A percentile compares a stretch with the other conserved stretches of the same genome.
phyloP scores from a whole-genome alignment of 2,329 filamentous ascomycete genomes.

The Clonostachys sp. region DNA sequence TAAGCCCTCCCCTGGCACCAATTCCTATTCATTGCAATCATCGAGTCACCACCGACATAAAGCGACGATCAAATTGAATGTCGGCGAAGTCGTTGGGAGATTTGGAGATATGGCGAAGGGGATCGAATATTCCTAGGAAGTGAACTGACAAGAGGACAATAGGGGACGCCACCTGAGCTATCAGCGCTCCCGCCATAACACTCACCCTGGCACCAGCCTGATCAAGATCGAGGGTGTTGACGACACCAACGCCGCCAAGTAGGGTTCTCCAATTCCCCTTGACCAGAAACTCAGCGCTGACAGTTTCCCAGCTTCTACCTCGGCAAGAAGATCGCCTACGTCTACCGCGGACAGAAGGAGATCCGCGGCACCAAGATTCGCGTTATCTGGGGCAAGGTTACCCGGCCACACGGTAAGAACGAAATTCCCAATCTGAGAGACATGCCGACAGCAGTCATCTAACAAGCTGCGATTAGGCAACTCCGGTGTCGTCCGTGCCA shows the following conservation, averaged over 20 bases:
- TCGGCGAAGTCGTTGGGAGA: background rate
- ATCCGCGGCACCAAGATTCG: constrained; percentile 97
- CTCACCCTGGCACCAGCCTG: constrained; percentile 85
- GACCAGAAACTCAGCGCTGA: background rate
- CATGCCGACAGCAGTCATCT: background rate
- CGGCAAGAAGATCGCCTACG: constrained; percentile 98
- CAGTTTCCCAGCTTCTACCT: constrained; percentile 71
- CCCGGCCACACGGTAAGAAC: constrained; percentile 80
- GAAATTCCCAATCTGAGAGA: background rate
- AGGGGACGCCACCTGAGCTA: constrained; percentile 99
- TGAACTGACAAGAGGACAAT: constrained; percentile 18
- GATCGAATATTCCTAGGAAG: too few species aligned
- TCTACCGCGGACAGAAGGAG: constrained; percentile 95
- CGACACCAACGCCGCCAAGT: constrained; percentile 82
- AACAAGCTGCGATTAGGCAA: constrained; percentile 57
- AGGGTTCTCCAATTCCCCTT: constrained; percentile 29
- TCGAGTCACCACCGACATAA: background rate
- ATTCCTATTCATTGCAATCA: background rate
- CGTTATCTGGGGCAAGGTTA: constrained; percentile 99
- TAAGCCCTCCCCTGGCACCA: constrained; percentile 48
- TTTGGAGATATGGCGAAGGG: background rate
- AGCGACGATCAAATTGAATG: too few species aligned
- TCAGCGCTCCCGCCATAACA: constrained; percentile 90
- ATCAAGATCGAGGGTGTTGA: constrained; percentile 99
- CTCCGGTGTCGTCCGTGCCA: constrained; percentile 95